Evolutionary conservation across 2,329 filamentous ascomycete species (phyloP).

Genomic region (Xylariaceae sp.): DNA sequence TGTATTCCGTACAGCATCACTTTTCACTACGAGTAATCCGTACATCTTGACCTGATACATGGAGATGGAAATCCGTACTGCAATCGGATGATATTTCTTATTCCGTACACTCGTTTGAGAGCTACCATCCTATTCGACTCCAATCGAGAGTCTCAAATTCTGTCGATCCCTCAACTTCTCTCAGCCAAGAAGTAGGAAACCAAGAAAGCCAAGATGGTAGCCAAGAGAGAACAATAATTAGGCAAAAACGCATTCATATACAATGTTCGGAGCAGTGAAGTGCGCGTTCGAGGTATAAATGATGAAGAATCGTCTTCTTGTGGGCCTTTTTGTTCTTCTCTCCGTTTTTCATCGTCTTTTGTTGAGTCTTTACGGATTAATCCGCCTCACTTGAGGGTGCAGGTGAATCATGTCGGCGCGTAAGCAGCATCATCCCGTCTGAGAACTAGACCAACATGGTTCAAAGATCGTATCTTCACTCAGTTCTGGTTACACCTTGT

Average conservation of each 20-base stretch:
- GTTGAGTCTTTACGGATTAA: background rate
- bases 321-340: background rate
- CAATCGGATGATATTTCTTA: background rate
- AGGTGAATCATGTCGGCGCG: background rate
- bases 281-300: background rate
- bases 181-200: background rate
- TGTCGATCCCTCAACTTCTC: background rate
- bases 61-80: background rate
- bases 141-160: too few species aligned
- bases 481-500: background rate
- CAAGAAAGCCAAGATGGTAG: background rate
- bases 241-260: background rate
- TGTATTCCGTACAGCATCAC: too few species aligned
- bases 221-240: background rate
- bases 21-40: too few species aligned
- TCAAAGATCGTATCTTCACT: too few species aligned
- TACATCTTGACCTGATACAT: background rate
- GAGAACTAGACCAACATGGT: too few species aligned
- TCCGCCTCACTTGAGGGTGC: background rate
- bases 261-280: background rate
- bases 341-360: background rate
- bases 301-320: background rate
- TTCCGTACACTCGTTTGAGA: too few species aligned
- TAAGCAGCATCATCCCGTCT: background rate
- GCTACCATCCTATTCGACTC: too few species aligned